Conservation (phyloP, 805 yeast genomes). For the Starmerella gropengiesseri region DNA sequence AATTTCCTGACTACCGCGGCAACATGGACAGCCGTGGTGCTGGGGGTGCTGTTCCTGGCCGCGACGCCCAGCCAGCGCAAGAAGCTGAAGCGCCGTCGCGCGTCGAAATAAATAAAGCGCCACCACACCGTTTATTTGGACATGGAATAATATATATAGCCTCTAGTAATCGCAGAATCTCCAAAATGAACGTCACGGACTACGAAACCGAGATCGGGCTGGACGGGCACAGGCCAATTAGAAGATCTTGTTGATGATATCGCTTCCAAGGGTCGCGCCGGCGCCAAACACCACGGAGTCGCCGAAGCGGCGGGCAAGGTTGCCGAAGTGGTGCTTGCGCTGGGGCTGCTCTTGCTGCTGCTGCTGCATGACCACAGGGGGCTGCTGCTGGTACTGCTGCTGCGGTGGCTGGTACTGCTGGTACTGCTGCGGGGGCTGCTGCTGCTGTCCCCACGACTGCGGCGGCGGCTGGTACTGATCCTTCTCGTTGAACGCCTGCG, state of each 20-base stretch:
- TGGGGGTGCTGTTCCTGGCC: too few relatives aligned
- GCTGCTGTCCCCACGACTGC: constrained; percentile 5
- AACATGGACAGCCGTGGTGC: too few relatives aligned
- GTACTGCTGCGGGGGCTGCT: constrained; percentile 8
- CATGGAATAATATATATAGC: too few relatives aligned
- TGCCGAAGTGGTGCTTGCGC: constrained; percentile 26
- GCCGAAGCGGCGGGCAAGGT: constrained; percentile 65
- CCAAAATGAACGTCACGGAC: too few relatives aligned
- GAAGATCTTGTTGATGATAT: constrained; percentile 44
- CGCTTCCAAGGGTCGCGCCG: constrained; percentile 87
- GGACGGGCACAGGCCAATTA: constrained; percentile 5
- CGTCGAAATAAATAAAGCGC: too few relatives aligned
- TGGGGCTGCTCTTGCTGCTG: constrained; percentile 18
- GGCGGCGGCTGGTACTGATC: constrained; percentile 18
- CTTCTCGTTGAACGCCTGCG: constrained; percentile 21
- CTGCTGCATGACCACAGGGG: constrained; percentile 15
- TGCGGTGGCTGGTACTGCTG: constrained; percentile 19
- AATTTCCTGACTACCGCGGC: too few relatives aligned
- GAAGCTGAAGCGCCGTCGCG: too few relatives aligned
- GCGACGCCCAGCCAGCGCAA: too few relatives aligned
- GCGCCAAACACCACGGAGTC: constrained; percentile 94
- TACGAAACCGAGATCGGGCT: too few relatives aligned
- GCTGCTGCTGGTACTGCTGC: constrained; percentile 16
- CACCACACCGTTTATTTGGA: too few relatives aligned
- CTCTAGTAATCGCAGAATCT: too few relatives aligned